Conservation (phyloP, 306 rosid genomes). For the Ormosia semicastrata region DNA sequence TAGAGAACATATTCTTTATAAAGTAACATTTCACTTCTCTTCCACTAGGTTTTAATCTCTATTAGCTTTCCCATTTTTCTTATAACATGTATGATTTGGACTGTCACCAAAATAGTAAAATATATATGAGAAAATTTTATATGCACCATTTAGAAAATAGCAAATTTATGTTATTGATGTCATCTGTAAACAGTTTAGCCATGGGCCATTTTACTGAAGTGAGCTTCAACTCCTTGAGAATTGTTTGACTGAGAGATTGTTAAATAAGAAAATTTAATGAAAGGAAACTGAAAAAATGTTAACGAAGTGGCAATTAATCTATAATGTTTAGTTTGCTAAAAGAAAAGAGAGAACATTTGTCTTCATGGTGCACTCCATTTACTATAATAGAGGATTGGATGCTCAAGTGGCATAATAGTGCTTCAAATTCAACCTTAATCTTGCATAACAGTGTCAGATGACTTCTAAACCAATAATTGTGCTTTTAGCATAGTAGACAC, state of each 20-base stretch:
- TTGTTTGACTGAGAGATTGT: too few species aligned
- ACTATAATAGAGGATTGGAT: too few species aligned
- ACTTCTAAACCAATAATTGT: neutral
- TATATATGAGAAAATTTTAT: neutral
- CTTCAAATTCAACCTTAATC: too few species aligned
- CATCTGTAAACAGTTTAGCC: neutral
- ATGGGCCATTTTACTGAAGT: neutral
- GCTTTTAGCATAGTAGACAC: neutral
- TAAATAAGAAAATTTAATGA: neutral
- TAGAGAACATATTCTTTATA: neutral
- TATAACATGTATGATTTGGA: neutral
- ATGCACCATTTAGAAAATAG: neutral
- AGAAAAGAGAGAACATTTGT: neutral
- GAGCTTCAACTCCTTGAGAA: neutral
- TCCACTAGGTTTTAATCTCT: neutral
- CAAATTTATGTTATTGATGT: neutral
- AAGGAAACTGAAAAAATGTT: neutral
- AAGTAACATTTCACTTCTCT: constrained; percentile 6
- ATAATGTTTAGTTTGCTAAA: neutral
- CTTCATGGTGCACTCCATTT: too few species aligned
- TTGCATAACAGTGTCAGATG: neutral
- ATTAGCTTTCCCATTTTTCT: neutral
- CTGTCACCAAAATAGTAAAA: neutral
- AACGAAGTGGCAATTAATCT: neutral
- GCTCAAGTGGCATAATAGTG: too few species aligned